Evolutionary conservation across 1,139 yeast genomes (phyloP).

Genomic region (Tardiomyces blankii): DNA sequence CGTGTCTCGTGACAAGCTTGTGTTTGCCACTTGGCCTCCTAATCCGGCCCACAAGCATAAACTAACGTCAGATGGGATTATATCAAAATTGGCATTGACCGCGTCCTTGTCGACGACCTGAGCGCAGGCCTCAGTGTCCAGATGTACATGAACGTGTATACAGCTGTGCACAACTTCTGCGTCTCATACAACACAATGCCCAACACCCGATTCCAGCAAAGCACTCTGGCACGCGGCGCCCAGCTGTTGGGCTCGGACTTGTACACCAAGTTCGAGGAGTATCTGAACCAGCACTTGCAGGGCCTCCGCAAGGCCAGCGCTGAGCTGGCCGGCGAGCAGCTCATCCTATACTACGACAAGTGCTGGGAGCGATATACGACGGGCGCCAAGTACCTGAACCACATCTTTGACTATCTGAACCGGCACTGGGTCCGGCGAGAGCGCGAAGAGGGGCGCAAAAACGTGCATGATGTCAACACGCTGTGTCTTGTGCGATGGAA

Average conservation of each 20-base stretch:
- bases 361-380: constrained; percentile 84
- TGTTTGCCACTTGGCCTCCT: too few species aligned
- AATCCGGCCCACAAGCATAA: too few species aligned
- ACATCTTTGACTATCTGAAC: constrained; percentile 91
- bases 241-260: constrained; percentile 79
- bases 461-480: constrained; percentile 84
- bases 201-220: constrained; percentile 21
- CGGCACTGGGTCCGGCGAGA: constrained; percentile 97
- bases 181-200: constrained; percentile 57
- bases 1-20: too few species aligned
- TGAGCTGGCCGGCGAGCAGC: constrained; percentile 17
- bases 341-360: constrained; percentile 74
- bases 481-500: constrained; percentile 85
- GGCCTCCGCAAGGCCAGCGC: constrained; percentile 23
- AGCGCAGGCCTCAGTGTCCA: constrained; percentile 26
- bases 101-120: constrained; percentile 27
- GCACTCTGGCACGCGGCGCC: constrained; percentile 26
- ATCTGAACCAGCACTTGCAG: constrained; percentile 51
- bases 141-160: constrained; percentile 31
- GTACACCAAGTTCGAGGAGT: constrained; percentile 58
- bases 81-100: constrained; percentile 28
- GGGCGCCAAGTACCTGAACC: constrained; percentile 87
- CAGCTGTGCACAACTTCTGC: constrained; percentile 88
- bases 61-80: constrained; percentile 23
- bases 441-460: constrained; percentile 88